Percentiles rank a stretch among this genome's conserved stretches.
phyloP scores from a whole-genome alignment of 345 rosid genomes.

The Diplotaxis tenuifolia region DNA sequence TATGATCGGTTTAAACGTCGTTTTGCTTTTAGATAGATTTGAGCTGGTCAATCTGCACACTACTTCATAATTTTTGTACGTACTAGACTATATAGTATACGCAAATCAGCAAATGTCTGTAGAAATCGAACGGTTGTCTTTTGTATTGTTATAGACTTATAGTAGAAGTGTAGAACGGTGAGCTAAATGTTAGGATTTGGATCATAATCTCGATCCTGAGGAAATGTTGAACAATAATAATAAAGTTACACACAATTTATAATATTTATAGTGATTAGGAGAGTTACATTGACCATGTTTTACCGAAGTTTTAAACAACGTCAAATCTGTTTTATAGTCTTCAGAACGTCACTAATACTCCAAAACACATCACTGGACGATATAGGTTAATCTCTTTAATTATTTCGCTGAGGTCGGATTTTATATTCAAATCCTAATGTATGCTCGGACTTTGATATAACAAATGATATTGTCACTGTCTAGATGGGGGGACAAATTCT shows the following conservation, averaged over 20 bases:
- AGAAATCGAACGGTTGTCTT: neutral
- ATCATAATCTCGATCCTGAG: too few species aligned
- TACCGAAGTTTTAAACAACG: neutral
- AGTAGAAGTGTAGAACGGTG: too few species aligned
- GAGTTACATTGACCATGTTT: neutral
- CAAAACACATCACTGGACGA: neutral
- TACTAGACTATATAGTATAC: neutral
- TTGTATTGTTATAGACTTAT: neutral
- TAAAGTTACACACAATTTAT: neutral
- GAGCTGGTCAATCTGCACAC: neutral
- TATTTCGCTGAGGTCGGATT: neutral
- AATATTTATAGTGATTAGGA: neutral
- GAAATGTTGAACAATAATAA: neutral
- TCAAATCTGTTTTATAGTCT: neutral
- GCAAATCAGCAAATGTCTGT: neutral
- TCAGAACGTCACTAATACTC: neutral
- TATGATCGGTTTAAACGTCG: neutral
- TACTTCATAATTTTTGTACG: neutral
- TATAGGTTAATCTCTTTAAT: neutral
- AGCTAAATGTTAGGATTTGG: neutral
- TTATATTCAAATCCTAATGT: neutral
- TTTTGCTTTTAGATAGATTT: neutral
- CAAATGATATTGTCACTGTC: neutral
- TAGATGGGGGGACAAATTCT: conserved; percentile 26
- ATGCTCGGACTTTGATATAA: neutral